Evolutionary conservation across 2,329 filamentous ascomycete species (phyloP).

Genomic region (Phyllosticta capitalensis): DNA sequence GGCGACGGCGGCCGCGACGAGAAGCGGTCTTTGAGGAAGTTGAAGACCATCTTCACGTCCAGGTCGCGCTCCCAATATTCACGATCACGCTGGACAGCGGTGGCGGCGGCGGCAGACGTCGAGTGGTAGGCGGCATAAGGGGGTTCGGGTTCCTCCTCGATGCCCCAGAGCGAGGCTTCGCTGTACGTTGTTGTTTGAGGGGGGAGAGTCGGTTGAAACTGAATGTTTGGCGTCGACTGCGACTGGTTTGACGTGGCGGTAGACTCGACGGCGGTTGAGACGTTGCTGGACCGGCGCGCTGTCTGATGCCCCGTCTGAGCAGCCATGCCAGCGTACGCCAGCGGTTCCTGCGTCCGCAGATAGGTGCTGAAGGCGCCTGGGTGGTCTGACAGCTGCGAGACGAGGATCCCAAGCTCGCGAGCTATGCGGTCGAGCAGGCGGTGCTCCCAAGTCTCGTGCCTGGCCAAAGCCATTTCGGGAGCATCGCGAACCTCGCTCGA

Average conservation of each 20-base stretch:
- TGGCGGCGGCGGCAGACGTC: constrained; percentile 13
- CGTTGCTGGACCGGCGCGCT: constrained; percentile 11
- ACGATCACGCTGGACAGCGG: constrained; percentile 32
- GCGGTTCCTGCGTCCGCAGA: constrained; percentile 44
- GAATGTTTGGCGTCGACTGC: constrained; percentile 23
- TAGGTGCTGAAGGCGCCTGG: constrained; percentile 86
- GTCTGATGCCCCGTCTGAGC: constrained; percentile 14
- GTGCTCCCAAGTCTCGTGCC: constrained; percentile 53
- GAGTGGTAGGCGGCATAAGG: constrained; percentile 32
- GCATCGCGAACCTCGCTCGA: constrained; percentile 6
- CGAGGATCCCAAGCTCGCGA: constrained; percentile 72
- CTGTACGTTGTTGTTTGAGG: constrained; percentile 22
- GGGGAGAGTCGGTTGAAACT: constrained; percentile 42
- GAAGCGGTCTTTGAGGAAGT: constrained; percentile 41
- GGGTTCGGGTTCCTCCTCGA: constrained; percentile 49
- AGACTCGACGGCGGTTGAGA: constrained; percentile 16
- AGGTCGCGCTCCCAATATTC: constrained; percentile 93
- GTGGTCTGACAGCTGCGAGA: constrained; percentile 75
- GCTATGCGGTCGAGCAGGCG: constrained; percentile 76
- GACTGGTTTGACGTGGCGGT: constrained; percentile 14
- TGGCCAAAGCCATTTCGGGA: background rate
- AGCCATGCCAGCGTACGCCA: constrained; percentile 68
- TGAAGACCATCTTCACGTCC: constrained; percentile 85
- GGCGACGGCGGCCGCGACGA: constrained; percentile 21
- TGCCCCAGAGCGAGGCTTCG: constrained; percentile 55